phyloP scores from a whole-genome alignment of 257 asterid species.

The Solanum ossicruentum region DNA sequence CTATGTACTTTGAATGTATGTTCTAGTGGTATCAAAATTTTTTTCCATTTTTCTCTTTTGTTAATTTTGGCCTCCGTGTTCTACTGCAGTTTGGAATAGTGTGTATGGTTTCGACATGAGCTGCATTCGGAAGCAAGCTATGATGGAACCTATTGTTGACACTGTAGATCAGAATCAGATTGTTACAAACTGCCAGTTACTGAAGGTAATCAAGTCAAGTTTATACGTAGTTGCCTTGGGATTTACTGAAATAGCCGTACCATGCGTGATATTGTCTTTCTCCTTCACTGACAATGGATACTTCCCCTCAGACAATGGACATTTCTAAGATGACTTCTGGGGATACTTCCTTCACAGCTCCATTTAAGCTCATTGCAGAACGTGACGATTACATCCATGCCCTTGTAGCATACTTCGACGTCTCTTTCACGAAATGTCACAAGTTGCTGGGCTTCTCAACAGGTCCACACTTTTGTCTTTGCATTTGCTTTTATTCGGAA shows the following conservation, averaged over 20 bases:
- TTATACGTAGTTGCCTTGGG: neutral
- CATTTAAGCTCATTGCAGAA: constrained; percentile 91
- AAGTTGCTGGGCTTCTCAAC: constrained; percentile 87
- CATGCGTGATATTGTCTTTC: neutral
- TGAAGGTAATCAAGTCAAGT: constrained; percentile 48
- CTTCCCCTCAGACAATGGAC: constrained; percentile 70
- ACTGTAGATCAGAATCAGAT: constrained; percentile 86
- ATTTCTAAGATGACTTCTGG: constrained; percentile 81
- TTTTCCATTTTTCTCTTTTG: neutral
- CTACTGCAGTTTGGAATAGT: constrained; percentile 67
- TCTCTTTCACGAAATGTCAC: constrained; percentile 82
- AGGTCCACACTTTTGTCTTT: constrained; percentile 23
- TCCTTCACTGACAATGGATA: neutral
- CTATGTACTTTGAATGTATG: neutral
- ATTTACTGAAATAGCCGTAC: neutral
- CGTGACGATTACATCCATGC: constrained; percentile 96
- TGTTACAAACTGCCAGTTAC: constrained; percentile 74
- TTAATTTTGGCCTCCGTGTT: neutral
- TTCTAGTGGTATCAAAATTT: neutral
- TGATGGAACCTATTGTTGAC: constrained; percentile 91
- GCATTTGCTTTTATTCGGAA: neutral
- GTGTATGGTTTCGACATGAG: constrained; percentile 96
- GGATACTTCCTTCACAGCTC: constrained; percentile 88
- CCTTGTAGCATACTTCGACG: constrained; percentile 89
- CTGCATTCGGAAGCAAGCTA: constrained; percentile 89